Base-by-base conservation (phyloP, 139 green algal genomes). In the Desmodesmus armatus region DNA sequence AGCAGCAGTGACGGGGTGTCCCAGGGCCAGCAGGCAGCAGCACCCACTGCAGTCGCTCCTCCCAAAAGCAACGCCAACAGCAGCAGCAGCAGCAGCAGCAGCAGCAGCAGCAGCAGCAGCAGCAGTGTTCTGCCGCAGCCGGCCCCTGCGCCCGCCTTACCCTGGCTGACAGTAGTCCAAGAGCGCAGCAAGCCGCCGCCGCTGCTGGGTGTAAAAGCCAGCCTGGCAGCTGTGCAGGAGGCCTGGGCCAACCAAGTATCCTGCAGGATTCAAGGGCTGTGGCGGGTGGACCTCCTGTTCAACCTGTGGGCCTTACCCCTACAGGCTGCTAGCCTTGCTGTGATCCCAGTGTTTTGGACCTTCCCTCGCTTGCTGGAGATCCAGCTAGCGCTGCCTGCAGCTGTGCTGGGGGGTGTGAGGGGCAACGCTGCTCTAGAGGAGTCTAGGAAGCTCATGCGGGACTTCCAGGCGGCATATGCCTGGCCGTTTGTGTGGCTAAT, bases 281-380 rank as follows among this genome's bases (percentile, higher is more conserved):
- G 90, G 90, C 70, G 35, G 62, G 88, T 83, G 15, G 90, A 93
- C 58, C 0, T 90, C 44, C 37, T 85, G 15, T 80, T 93, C 71
- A 91, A 89, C 63, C 41, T 74, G 25, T 81, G 84, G 53, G 83
- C 88, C 25, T 53, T 93, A 73, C 90, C 90, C 43, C 80, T 93
- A 65, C 90, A 93, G 70, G 90, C 85, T 5, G 47, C 87, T 27
- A 89, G 80, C 25, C 81, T 93, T 11, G 80, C 89, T 13, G 90
- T 93, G 44, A 27, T 93, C 13, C 90, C 90, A 0, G 69, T 86
- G 29, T 70, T 84, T 9, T 93, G 87, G 87, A 79, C 90, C 0
- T 58, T 91, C 29, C 90, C 90, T 0, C 85, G 84, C 21, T 77
- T 93, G 69, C 71, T 93, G 44, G 70, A 66, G 0, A 85, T 93